Evolutionary conservation across 2,329 filamentous ascomycete species (phyloP).

Genomic region (Parasarocladium wereldwijsianum): DNA sequence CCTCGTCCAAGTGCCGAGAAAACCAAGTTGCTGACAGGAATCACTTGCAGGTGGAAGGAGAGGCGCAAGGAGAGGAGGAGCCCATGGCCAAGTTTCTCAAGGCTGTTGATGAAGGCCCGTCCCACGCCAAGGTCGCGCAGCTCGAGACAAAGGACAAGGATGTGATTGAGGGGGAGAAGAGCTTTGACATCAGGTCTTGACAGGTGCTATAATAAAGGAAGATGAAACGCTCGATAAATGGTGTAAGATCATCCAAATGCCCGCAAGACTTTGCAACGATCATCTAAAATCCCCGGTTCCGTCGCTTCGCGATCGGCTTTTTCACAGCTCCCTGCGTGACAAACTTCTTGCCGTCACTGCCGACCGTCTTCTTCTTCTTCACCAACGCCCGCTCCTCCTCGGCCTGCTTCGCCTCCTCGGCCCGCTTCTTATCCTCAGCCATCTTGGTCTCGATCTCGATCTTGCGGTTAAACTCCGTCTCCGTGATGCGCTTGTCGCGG

Average conservation of each 20-base stretch:
- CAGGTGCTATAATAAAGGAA: conserved; percentile 1
- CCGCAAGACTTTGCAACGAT: background rate
- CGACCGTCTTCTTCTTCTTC: conserved; percentile 26
- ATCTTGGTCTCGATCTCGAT: conserved; percentile 92
- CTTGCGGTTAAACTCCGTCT: conserved; percentile 81
- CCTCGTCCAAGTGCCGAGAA: background rate
- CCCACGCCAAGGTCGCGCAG: conserved; percentile 55
- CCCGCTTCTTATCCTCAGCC: conserved; percentile 64
- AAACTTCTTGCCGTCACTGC: conserved; percentile 35
- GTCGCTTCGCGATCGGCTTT: conserved; percentile 42
- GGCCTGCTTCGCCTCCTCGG: conserved; percentile 39
- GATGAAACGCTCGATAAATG: background rate
- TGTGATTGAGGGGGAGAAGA: conserved; percentile 49
- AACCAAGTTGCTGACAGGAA: conserved; percentile 6
- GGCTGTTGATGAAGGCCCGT: conserved; percentile 61
- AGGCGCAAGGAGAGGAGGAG: conserved; percentile 63
- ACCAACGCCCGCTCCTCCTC: conserved; percentile 29
- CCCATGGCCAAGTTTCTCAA: conserved; percentile 55
- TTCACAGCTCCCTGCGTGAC: conserved; percentile 47
- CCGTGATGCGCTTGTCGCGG: conserved; percentile 71
- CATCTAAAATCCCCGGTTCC: conserved; percentile 35
- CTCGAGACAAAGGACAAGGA: conserved; percentile 56
- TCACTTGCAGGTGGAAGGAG: conserved; percentile 59
- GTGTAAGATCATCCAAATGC: background rate
- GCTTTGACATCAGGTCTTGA: conserved; percentile 42